Base-by-base conservation (phyloP, 2,329 filamentous ascomycete genomes). In the Trichoderma koningiopsis region DNA sequence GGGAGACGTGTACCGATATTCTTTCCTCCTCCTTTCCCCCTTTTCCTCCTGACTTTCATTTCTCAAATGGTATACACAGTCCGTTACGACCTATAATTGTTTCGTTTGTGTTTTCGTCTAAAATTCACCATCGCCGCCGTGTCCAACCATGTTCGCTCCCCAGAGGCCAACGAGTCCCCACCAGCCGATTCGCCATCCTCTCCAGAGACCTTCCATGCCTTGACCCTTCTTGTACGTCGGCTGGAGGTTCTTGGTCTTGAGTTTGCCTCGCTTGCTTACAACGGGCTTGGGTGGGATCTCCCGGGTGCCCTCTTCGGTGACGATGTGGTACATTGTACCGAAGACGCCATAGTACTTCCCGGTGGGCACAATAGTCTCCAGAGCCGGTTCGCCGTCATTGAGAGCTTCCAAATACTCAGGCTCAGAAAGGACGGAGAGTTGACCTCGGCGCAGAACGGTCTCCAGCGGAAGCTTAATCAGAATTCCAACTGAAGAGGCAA, bases 321-420 rank as follows among this genome's bases (percentile, higher is more conserved):
- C 86, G 71, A 99, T 96, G 70, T 88, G 88, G 84, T 93, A 95
- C 87, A 97, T 94, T 2, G 95, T 97, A 3, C 93, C 92, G n/a
- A 96, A 79, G 1, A 97, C 85, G n/a, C 96, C 96, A 40, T 88
- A 85, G 78, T 97, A 99, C 4, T 88, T 88, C 2, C 94, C 94
- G 0, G 92, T 85, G 2, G 92, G 89, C 0, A 98, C 89, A 67
- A 97, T 90, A 0, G 93, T 94, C 68, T 93, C 89, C 57, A 92
- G 77, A 59, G 80, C 78, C 37, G 79, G 77, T 4, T 78, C 79
- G 33, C 79, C 76, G 55, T 76, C 75, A 24, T 84, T 82, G 3
- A 87, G 79, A 0, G 88, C 86, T 13, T 79, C 78, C 2, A 86
- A 72, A 68, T 88, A 86, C 13, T 81, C 75, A 1, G 85, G 84